Evolutionary conservation across 2,329 filamentous ascomycete species (phyloP), one percentile per base, ranked within the genome.

Genomic region (Endoconidiophora polonica): DNA sequence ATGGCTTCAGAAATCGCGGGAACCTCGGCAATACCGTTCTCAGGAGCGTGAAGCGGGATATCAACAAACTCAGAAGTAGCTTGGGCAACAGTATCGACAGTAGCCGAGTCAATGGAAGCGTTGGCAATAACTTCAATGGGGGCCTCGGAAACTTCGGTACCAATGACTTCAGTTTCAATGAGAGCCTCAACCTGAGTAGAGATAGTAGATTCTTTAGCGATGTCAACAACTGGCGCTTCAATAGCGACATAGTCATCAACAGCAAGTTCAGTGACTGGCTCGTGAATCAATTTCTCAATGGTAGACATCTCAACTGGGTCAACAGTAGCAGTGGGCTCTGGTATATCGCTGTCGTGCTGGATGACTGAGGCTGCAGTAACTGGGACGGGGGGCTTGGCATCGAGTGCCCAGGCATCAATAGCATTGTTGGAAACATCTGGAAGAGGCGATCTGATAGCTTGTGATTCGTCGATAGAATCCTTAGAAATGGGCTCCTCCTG

Each of bases 381-480:
- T n/a, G 5, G 12, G 36, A 48, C 36, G 29, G 46, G 12, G 18
- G 46, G 43, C 3, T 46, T 38, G 36, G 43, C 33, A 9, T 47
- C 43, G 7, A 53, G 46, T 12, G 36, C 50, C 46, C 42, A 46
- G 20, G 50, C 46, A 38, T 52, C 49, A n/a, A 52, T 43, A 23
- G 47, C 49, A 9, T 52, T 29, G 23, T 46, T 46, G 7, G 45
- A 52, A 16, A 48, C 24, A 16, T 52, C 49, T 20, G 44, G 14
- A n/a, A 43, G n/a, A 22, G 44, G 49, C 7, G 49, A 44, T n/a
- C 38, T 22, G 5, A 39, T 6, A n/a, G 39, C 5, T 6, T 41
- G 20, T 49, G 42, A 20, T 2, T 46, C 44, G n/a, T 48, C 38
- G 9, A 20, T 23, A 36, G 38, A 20, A 9, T 12, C 3, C 22